phyloP scores from a whole-genome alignment of 2,329 filamentous ascomycete genomes.

The Cercospora sp. region DNA sequence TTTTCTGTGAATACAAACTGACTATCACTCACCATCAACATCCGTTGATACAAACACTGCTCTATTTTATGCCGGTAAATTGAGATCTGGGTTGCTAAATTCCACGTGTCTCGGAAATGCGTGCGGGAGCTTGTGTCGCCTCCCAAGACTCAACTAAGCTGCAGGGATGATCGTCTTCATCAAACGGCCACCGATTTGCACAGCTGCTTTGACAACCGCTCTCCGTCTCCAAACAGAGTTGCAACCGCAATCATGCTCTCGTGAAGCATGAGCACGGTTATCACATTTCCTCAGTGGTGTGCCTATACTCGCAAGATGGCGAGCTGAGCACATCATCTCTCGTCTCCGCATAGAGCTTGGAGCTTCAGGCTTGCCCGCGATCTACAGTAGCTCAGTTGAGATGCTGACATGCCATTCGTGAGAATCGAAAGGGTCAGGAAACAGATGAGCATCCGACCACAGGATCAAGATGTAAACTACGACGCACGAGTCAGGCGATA shows the following conservation, averaged over 20 bases:
- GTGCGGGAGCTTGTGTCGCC: slow-evolving; percentile 8
- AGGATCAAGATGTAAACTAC: background rate
- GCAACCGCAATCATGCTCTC: background rate
- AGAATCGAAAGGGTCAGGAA: background rate
- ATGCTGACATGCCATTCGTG: background rate
- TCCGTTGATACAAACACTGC: background rate
- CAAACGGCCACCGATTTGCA: slow-evolving; percentile 2
- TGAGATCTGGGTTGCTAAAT: background rate
- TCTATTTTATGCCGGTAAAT: background rate
- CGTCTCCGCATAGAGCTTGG: background rate
- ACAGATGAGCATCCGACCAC: background rate
- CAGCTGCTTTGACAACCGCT: background rate
- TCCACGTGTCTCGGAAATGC: slow-evolving; percentile 13
- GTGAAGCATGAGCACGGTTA: background rate
- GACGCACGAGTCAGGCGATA: background rate
- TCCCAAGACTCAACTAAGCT: slow-evolving; percentile 5
- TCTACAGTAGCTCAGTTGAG: background rate
- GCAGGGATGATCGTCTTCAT: slow-evolving; percentile 7
- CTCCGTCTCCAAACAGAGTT: background rate
- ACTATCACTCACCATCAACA: background rate
- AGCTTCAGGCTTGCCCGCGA: background rate
- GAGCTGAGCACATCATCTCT: background rate
- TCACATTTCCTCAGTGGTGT: background rate
- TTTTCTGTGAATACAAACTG: background rate
- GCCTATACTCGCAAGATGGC: background rate